Conservation (phyloP, 768 basidiomycete genomes). For the Hygrophorus russula region DNA sequence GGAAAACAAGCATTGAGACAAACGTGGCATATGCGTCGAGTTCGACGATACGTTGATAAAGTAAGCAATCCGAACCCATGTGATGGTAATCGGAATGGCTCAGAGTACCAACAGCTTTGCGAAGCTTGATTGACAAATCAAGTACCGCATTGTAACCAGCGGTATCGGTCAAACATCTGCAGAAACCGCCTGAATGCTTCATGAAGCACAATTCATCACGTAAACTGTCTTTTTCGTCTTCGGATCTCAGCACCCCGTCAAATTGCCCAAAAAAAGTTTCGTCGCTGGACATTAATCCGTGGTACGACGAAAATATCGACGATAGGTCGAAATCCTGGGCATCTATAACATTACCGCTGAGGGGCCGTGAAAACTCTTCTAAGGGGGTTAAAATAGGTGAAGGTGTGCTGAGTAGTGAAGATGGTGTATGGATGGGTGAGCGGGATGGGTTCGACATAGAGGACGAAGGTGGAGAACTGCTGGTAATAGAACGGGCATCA, state of each 20-base stretch:
- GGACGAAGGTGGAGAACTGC: conserved; percentile 8
- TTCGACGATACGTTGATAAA: conserved; percentile 30
- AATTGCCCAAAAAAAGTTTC: conserved; percentile 12
- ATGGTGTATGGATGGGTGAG: conserved; percentile 20
- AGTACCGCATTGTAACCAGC: conserved; percentile 46
- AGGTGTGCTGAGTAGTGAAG: conserved; percentile 25
- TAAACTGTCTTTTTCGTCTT: conserved; percentile 6
- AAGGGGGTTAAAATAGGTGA: conserved; percentile 34
- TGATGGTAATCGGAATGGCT: conserved; percentile 32
- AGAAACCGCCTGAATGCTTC: conserved; percentile 27
- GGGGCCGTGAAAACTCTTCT: conserved; percentile 28
- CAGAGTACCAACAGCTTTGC: conserved; percentile 46
- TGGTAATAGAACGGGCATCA: conserved; percentile 9
- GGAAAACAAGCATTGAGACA: conserved; percentile 9
- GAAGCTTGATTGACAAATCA: conserved; percentile 53
- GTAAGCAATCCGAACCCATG: conserved; percentile 22
- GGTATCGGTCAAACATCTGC: conserved; percentile 47
- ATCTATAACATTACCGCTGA: conserved; percentile 16
- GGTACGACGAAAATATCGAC: conserved; percentile 28
- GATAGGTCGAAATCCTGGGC: conserved; percentile 29
- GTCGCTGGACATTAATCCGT: conserved; percentile 16
- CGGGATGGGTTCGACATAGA: conserved; percentile 6
- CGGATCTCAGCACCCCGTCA: background rate
- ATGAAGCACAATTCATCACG: conserved; percentile 16
- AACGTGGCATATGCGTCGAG: conserved; percentile 45